Base-by-base conservation (phyloP, 805 yeast species). In the Candida dendrica region DNA sequence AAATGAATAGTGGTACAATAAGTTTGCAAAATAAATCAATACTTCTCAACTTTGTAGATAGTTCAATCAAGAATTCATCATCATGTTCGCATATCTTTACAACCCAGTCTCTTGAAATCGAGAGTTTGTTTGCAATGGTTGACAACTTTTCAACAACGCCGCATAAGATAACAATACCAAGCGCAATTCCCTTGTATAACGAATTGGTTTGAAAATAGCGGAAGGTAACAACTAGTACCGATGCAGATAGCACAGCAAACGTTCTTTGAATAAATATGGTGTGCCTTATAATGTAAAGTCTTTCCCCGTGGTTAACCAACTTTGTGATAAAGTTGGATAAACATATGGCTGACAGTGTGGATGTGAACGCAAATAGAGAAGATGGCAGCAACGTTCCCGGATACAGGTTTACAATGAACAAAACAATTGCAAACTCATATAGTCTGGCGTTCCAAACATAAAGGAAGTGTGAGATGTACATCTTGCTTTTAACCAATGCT, bases 51-150 rank as follows among this genome's bases (percentile, higher is more conserved):
- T 48, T 51, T 6, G 68, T 51, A 44, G 65, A 67, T 37, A 66
- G 42, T 8, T 48, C 45, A 10, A 54, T 44, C 34, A 65, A 37
- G 34, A 49, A 47, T 5, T 41, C 47, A 20, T 50, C 40, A 44
- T 60, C 55, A 32, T 55, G 51, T 2, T 59, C 55, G 17, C 54
- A 46, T 17, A 66, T 61, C 10, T 60, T 68, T 4, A 64, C 64
- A 2, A 67, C 59, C 72, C 72, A 66, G 46, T 66, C 72, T 30
- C 71, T 51, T 34, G 64, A 67, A 15, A 66, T 62, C 4, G 68
- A 48, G n/a, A 67, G 58, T 26, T 56, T 57, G 46, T 67, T 67
- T 27, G 64, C 52, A 34, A 61, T 54, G 4, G 65, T 49, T 38
- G 58, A 56, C 15, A 63, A 47, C 35, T 53, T 59, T 46, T 66